Conservation (phyloP, 257 asterid species). For the Cynanchum wilfordii region DNA sequence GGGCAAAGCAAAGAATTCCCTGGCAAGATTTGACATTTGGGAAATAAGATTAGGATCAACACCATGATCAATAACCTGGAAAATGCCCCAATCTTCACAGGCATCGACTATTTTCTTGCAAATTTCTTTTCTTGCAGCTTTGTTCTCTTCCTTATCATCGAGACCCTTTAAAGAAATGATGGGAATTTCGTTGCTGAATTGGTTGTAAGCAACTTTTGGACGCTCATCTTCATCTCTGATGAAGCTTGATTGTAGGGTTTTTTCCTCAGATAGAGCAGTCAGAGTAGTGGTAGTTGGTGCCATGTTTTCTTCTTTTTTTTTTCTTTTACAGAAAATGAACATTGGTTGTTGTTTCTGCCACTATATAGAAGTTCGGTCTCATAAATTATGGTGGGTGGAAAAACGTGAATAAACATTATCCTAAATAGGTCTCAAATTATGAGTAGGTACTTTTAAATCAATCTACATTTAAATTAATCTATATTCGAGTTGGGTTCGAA, state of each 20-base stretch:
- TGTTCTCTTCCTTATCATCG: constrained; percentile 7
- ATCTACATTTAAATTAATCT: too few relatives aligned
- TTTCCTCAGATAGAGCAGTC: constrained; percentile 36
- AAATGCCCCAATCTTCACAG: constrained; percentile 87
- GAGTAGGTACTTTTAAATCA: too few relatives aligned
- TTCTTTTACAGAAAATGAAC: too few relatives aligned
- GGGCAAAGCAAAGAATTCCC: constrained; percentile 56
- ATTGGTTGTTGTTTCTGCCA: too few relatives aligned
- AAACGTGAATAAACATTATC: too few relatives aligned
- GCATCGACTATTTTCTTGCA: constrained; percentile 57
- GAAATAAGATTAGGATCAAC: constrained; percentile 34
- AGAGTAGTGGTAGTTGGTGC: constrained; percentile 23
- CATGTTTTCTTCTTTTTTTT: background rate
- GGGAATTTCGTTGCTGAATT: constrained; percentile 78
- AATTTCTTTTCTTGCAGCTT: constrained; percentile 39
- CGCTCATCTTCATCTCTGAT: constrained; percentile 84
- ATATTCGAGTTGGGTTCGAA: too few relatives aligned
- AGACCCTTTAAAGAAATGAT: constrained; percentile 69
- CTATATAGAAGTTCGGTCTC: too few relatives aligned
- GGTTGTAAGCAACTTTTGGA: constrained; percentile 68
- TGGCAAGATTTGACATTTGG: constrained; percentile 48
- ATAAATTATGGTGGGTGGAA: too few relatives aligned
- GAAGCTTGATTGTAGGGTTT: constrained; percentile 38
- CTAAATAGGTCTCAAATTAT: too few relatives aligned
- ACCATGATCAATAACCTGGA: constrained; percentile 83